These are phyloP conservation scores for Coemansia asiatica DNA, from an alignment of 192 early-diverging fungal genomes.

Conservation along the genomic window DNA sequence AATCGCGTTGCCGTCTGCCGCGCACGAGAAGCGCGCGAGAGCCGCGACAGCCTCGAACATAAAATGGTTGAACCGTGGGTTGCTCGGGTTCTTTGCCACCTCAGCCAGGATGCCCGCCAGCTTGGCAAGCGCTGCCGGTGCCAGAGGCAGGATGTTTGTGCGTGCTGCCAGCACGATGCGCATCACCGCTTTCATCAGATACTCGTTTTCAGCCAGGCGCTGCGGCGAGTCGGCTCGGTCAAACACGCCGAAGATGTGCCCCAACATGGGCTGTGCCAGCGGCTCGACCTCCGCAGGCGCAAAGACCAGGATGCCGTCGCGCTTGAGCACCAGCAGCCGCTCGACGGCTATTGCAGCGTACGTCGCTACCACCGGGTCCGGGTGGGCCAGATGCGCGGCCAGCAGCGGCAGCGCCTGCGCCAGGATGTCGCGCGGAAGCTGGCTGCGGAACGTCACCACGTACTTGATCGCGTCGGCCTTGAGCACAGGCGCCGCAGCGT, in stretches of 20 bases:
- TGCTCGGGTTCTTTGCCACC: conserved; percentile 93
- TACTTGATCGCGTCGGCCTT: conserved; percentile 96
- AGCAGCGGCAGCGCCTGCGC: conserved; percentile 74
- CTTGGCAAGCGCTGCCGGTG: conserved; percentile 68
- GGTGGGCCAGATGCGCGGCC: conserved; percentile 75
- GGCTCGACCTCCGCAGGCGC: conserved; percentile 68
- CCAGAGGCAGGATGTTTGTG: conserved; percentile 71
- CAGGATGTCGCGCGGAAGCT: conserved; percentile 82
- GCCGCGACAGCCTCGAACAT: conserved; percentile 91
- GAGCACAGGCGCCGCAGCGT: conserved; percentile 77
- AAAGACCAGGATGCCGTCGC: conserved; percentile 60
- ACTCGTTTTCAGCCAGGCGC: conserved; percentile 96
- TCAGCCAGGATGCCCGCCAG: conserved; percentile 77
- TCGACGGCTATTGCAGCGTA: conserved; percentile 93
- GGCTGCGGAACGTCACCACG: conserved; percentile 88
- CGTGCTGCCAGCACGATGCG: conserved; percentile 78
- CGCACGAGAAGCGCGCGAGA: conserved; percentile 81
- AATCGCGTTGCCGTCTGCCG: conserved; percentile 65
- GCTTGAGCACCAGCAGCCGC: conserved; percentile 81
- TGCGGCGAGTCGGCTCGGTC: conserved; percentile 78
- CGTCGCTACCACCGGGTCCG: conserved; percentile 82
- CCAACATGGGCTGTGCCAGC: conserved; percentile 66
- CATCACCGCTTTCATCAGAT: conserved; percentile 90
- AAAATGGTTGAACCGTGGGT: conserved; percentile 97
- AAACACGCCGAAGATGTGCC: conserved; percentile 74